Evolutionary conservation across 345 rosid species (phyloP), one percentile per base, ranked within the genome.

Genomic region (Brassica juncea): DNA sequence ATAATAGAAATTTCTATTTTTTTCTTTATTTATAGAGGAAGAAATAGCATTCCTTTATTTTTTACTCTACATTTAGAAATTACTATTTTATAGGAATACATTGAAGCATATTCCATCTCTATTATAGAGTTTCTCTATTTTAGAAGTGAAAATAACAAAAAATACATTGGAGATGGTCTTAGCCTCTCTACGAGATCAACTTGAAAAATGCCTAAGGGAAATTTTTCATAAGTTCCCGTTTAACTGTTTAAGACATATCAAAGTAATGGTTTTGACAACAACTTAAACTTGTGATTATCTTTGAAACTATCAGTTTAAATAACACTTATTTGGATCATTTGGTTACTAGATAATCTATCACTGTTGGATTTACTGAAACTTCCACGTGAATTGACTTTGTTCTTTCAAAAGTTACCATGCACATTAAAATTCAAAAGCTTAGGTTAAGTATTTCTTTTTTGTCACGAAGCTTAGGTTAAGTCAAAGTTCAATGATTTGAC

Each of bases 171-270:
- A 19, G 21, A 19, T 19, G 21, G 21, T 19, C 21, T 19, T 19
- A 28, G 31, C 31, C 31, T 28, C 31, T 28, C 4, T 28, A 0
- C 31, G 31, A 28, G 31, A 28, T 28, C 31, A 28, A 71, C 54
- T 37, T 71, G 19, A 32, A 65, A 28, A 65, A 64, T 28, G 59
- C 55, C 15, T 5, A 68, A 49, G 9, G 15, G 57, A 8, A 11
- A 59, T 30, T 59, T 44, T 59, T 59, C 68, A 30, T 42, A n/a
- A 44, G 58, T n/a, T 19, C 21, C 21, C 21, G 21, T 19, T 19
- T 19, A 19, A 19, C 21, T 19, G 21, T 19, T 49, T 77, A 2
- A 49, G 64, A 77, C 70, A 61, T 21, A 49, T 44, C 75, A 49
- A 15, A 28, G 44, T 25, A 63, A 21, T 59, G 34, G 10, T 44